Conservation (phyloP, 2,329 filamentous ascomycete species). For the Claviceps quebecensis region DNA sequence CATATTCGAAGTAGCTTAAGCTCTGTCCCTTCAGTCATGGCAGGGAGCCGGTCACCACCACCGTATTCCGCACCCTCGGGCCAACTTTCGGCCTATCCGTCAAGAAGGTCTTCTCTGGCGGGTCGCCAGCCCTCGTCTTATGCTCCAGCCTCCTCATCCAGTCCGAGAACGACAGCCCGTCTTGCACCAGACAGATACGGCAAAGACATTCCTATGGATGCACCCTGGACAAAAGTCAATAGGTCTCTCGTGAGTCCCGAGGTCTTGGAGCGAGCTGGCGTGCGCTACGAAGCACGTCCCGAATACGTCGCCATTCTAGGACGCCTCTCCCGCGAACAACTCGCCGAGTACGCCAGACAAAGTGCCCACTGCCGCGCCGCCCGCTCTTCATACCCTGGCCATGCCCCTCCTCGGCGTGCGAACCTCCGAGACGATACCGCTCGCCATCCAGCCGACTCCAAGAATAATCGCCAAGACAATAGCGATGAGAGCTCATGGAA, state of each 20-base stretch:
- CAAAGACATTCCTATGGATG: constrained; percentile 39
- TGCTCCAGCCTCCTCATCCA: constrained; percentile 11
- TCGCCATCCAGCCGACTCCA: constrained; percentile 17
- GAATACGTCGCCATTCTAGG: constrained; percentile 47
- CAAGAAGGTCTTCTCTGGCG: constrained; percentile 14
- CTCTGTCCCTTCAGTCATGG: constrained; percentile 21
- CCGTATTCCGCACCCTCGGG: constrained; percentile 12
- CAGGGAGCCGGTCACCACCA: constrained; percentile 12
- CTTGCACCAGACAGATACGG: constrained; percentile 45
- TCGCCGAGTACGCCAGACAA: constrained; percentile 35
- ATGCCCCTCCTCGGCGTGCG: constrained; percentile 4
- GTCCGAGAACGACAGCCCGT: constrained; percentile 18
- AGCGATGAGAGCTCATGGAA: constrained; percentile 18
- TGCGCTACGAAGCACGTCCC: constrained; percentile 45
- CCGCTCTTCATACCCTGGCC: constrained; percentile 13
- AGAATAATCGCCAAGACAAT: constrained; percentile 19
- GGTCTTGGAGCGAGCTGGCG: constrained; percentile 36
- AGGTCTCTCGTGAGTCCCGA: constrained; percentile 39
- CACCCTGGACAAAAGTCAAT: constrained; percentile 43
- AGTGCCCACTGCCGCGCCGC: constrained; percentile 33
- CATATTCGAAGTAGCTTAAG: constrained; percentile 15
- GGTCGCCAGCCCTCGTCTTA: constrained; percentile 11
- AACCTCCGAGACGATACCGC: constrained; percentile 4
- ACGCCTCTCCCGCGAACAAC: constrained; percentile 34
- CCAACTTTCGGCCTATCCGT: constrained; percentile 17